These are phyloP conservation scores for Jamesozyma rosinii DNA, from an alignment of 805 yeast species.

Conservation along the genomic window DNA sequence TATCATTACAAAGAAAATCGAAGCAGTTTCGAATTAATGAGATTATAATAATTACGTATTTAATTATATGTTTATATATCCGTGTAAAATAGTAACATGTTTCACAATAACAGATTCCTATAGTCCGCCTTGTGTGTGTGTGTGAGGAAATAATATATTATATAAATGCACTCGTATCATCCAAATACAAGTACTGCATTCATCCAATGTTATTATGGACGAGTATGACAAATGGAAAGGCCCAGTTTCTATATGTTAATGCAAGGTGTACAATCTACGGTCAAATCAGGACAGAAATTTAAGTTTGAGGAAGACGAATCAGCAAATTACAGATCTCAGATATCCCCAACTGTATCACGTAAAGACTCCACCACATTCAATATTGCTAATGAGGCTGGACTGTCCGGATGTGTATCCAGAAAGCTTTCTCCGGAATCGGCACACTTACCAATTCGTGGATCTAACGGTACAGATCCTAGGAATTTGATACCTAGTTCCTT, in stretches of 20 bases:
- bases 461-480: conserved; percentile 88
- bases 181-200: too few relatives aligned
- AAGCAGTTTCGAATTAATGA: background rate
- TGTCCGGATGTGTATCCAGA: conserved; percentile 74
- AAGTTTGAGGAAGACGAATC: too few relatives aligned
- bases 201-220: too few relatives aligned
- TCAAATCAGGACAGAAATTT: too few relatives aligned
- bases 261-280: too few relatives aligned
- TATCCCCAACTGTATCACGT: conserved; percentile 44
- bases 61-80: background rate
- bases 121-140: too few relatives aligned
- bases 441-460: conserved; percentile 83
- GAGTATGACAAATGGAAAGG: too few relatives aligned
- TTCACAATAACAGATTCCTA: background rate
- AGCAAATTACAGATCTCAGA: too few relatives aligned
- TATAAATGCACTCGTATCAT: too few relatives aligned
- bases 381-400: conserved; percentile 86
- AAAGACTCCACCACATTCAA: conserved; percentile 70
- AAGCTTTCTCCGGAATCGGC: conserved; percentile 85
- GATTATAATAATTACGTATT: conserved; percentile 2
- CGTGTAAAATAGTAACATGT: background rate
- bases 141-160: too few relatives aligned
- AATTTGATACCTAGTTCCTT: conserved; percentile 69
- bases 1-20: conserved; percentile 41
- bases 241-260: too few relatives aligned